Evolutionary conservation across 306 rosid genomes (phyloP).

Genomic region (Astragalus membranaceus): DNA sequence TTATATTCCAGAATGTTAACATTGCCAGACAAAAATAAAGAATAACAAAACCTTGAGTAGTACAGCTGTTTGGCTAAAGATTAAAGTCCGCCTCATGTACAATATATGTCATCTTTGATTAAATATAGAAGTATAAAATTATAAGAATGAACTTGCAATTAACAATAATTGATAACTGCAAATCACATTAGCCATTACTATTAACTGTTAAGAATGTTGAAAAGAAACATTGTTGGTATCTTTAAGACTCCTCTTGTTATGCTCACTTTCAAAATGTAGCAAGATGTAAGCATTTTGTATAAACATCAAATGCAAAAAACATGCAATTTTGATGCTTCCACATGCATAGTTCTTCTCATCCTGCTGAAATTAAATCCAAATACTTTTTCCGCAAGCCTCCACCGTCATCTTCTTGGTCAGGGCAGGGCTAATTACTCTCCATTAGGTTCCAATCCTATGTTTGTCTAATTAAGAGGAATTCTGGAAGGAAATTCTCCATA

Average conservation of each 20-base stretch:
- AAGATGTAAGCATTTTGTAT: not conserved
- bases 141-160: not conserved
- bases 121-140: not conserved
- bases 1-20: not conserved
- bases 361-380: not conserved
- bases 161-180: not conserved
- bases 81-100: not conserved
- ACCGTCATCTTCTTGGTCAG: not conserved
- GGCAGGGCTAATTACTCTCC: not conserved
- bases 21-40: not conserved
- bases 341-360: not conserved
- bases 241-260: not conserved
- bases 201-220: not conserved
- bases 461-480: not conserved
- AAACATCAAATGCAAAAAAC: not conserved
- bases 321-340: not conserved
- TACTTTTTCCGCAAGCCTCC: not conserved
- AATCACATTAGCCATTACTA: not conserved
- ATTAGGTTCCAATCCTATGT: not conserved
- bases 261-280: not conserved
- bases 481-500: not conserved
- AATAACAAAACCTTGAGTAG: not conserved
- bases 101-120: not conserved
- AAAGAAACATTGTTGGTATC: too few species aligned
- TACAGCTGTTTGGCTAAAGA: not conserved